Conservation (phyloP, 1,139 yeast genomes). For the Candida glucosophila region DNA sequence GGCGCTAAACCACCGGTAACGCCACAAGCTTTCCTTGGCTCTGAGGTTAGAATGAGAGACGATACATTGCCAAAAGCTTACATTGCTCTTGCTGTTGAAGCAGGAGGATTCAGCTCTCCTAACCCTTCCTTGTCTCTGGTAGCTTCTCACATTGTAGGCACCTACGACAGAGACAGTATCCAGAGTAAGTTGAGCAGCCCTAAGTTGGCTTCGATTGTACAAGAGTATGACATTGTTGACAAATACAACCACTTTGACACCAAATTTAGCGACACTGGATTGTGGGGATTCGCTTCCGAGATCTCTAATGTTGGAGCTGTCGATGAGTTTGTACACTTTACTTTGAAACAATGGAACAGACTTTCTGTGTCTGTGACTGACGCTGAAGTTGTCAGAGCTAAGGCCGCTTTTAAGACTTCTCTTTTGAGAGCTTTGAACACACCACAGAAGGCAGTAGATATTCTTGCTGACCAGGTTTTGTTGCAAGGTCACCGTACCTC, state of each 20-base stretch:
- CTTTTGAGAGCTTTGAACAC: constrained; percentile 40
- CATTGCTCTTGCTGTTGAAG: constrained; percentile 65
- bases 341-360: constrained; percentile 83
- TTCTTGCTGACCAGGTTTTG: constrained; percentile 54
- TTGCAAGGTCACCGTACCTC: constrained; percentile 56
- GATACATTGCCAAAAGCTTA: constrained; percentile 78
- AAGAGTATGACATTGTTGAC: constrained; percentile 67
- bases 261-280: constrained; percentile 68
- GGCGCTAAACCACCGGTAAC: constrained; percentile 49
- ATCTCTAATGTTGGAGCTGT: constrained; percentile 48
- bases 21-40: constrained; percentile 65
- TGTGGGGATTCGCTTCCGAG: constrained; percentile 74
- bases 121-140: constrained; percentile 64
- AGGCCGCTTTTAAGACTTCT: constrained; percentile 58
- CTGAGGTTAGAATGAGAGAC: constrained; percentile 81
- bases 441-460: constrained; percentile 43
- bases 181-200: constrained; percentile 67
- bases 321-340: constrained; percentile 72
- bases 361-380: constrained; percentile 66
- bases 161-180: constrained; percentile 46
- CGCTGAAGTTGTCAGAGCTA: constrained; percentile 72
- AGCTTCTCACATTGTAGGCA: constrained; percentile 64
- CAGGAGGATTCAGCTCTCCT: constrained; percentile 57
- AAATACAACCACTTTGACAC: constrained; percentile 61
- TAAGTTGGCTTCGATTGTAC: constrained; percentile 69